Evolutionary conservation across 2,329 filamentous ascomycete genomes (phyloP).

Genomic region (Aureobasidium sp.): DNA sequence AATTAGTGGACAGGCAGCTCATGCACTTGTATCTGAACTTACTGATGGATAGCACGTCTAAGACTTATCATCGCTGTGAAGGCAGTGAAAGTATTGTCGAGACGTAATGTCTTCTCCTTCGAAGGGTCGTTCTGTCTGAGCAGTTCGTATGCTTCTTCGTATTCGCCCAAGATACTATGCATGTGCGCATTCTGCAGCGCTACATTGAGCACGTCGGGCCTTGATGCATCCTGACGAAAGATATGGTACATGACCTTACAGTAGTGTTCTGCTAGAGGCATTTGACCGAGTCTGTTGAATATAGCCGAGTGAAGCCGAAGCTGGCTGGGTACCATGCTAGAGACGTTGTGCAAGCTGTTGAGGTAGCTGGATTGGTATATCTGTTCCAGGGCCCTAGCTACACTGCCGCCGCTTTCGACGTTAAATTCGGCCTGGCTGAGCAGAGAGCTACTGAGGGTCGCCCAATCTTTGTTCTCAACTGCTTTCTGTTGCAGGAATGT

Average conservation of each 20-base stretch:
- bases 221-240: constrained; percentile 54
- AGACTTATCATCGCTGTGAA: constrained; percentile 61
- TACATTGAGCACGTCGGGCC: constrained; percentile 74
- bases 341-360: constrained; percentile 68
- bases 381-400: constrained; percentile 61
- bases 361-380: constrained; percentile 78
- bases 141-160: constrained; percentile 57
- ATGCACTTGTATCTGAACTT: neutral
- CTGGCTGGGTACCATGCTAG: constrained; percentile 64
- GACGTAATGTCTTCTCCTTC: constrained; percentile 64
- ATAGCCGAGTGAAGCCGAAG: constrained; percentile 65
- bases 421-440: constrained; percentile 78
- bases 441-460: constrained; percentile 72
- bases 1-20: neutral
- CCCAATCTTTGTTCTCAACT: constrained; percentile 63
- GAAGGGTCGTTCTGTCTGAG: constrained; percentile 56
- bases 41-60: constrained; percentile 53
- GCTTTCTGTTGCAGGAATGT: constrained; percentile 71
- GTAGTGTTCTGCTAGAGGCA: constrained; percentile 51
- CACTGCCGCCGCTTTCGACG: constrained; percentile 57
- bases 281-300: constrained; percentile 67
- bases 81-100: constrained; percentile 65
- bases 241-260: constrained; percentile 71
- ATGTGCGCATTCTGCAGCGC: constrained; percentile 63
- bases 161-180: constrained; percentile 59